These are phyloP conservation scores for Rhamnella rubrinervis DNA, from an alignment of 331 rosid genomes.

Conservation along the genomic window DNA sequence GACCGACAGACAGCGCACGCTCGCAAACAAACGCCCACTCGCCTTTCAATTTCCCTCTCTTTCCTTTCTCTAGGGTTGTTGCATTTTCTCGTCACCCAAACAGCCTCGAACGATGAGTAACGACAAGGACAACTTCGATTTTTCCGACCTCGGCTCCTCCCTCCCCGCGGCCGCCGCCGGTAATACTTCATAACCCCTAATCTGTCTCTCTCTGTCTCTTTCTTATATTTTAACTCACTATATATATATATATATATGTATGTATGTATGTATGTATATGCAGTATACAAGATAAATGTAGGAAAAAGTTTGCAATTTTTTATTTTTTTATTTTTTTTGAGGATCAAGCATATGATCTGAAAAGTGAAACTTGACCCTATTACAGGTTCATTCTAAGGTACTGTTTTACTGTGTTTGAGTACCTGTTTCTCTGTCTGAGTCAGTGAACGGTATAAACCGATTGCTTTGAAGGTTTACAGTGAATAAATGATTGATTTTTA, in stretches of 20 bases:
- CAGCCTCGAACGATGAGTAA: conserved; percentile 32
- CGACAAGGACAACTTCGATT: conserved; percentile 34
- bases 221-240: background rate
- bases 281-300: no score
- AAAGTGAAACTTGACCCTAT: no score
- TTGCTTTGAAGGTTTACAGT: no score
- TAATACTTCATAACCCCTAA: conserved; percentile 5
- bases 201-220: background rate
- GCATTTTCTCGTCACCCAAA: conserved; percentile 26
- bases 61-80: conserved; percentile 14
- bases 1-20: background rate
- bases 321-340: no score
- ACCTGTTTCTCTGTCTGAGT: no score
- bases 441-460: no score
- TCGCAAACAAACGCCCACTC: conserved; percentile 11
- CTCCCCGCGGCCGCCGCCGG: conserved; percentile 69
- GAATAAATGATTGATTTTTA: background rate
- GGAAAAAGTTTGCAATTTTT: no score
- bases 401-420: no score
- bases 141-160: conserved; percentile 55
- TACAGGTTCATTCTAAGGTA: no score
- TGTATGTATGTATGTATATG: no score
- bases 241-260: no score
- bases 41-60: conserved; percentile 22
- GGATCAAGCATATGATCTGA: no score